Conservation (phyloP, 768 basidiomycete species). For the Russula foetens region DNA sequence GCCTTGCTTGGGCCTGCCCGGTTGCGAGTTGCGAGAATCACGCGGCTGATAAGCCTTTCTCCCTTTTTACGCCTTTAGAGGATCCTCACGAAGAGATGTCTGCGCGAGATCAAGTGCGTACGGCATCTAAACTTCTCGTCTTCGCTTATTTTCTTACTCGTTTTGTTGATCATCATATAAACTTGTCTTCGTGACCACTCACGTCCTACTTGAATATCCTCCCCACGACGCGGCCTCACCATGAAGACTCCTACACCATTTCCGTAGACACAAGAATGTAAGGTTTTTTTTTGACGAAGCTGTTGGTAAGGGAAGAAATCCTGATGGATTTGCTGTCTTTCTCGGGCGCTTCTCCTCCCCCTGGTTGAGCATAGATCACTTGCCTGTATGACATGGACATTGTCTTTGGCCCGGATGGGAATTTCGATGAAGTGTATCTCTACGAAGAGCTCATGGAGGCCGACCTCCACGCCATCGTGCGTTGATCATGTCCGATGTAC, state of each 20-base stretch:
- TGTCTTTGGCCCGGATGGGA: conserved; percentile 83
- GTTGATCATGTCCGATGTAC: conserved; percentile 20
- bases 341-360: background rate
- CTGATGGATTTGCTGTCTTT: background rate
- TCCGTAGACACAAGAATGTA: conserved; percentile 98
- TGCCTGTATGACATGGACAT: conserved; percentile 99
- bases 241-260: conserved; percentile 84
- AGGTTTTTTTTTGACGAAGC: conserved; percentile 15
- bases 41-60: no score
- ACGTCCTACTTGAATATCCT: no score
- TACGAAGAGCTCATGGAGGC: conserved; percentile 99
- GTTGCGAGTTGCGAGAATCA: no score
- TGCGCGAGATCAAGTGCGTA: conserved; percentile 81
- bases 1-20: no score
- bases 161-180: background rate
- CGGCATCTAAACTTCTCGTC: conserved; percentile 14
- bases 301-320: background rate
- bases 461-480: conserved; percentile 95
- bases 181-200: background rate
- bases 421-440: conserved; percentile 95
- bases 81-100: conserved; percentile 93
- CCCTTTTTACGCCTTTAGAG: conserved; percentile 40
- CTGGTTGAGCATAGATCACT: conserved; percentile 55
- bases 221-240: background rate
- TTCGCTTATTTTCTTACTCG: background rate